These are phyloP conservation scores for Fomitopsis palustris DNA, from an alignment of 1,284 basidiomycete species.

Conservation along the genomic window DNA sequence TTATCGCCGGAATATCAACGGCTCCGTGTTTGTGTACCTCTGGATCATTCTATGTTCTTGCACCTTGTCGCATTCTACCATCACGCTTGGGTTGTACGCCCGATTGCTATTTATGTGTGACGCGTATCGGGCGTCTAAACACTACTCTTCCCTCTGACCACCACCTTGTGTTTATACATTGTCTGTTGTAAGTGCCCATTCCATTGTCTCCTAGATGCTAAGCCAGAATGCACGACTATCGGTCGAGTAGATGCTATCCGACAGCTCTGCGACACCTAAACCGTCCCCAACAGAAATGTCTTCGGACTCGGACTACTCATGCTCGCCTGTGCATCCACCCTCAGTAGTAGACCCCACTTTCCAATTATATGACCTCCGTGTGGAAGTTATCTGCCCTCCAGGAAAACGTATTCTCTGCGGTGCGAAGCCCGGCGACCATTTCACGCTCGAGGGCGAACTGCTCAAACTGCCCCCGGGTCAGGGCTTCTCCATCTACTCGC, in stretches of 20 bases:
- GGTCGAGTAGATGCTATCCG: not conserved
- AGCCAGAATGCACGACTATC: not conserved
- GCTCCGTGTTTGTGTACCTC: no score
- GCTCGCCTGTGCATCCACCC: not conserved
- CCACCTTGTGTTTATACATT: not conserved
- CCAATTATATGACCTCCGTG: constrained; percentile 54
- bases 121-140: not conserved
- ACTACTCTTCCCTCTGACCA: not conserved
- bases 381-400: constrained; percentile 55
- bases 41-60: not conserved
- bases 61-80: not conserved
- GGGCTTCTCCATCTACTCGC: constrained; percentile 64
- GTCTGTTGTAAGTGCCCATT: not conserved
- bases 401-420: constrained; percentile 54
- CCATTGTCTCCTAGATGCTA: not conserved
- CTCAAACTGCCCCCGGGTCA: constrained; percentile 53
- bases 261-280: not conserved
- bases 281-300: no score
- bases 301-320: no score
- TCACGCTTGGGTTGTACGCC: not conserved
- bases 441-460: constrained; percentile 61
- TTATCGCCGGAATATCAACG: no score
- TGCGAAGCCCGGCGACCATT: constrained; percentile 59
- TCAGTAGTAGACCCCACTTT: constrained; percentile 18
- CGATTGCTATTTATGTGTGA: not conserved